A percentile compares a stretch with the other conserved stretches of the same genome.
phyloP scores from a whole-genome alignment of 2,329 filamentous ascomycete species.

The Ascochyta fabae region DNA sequence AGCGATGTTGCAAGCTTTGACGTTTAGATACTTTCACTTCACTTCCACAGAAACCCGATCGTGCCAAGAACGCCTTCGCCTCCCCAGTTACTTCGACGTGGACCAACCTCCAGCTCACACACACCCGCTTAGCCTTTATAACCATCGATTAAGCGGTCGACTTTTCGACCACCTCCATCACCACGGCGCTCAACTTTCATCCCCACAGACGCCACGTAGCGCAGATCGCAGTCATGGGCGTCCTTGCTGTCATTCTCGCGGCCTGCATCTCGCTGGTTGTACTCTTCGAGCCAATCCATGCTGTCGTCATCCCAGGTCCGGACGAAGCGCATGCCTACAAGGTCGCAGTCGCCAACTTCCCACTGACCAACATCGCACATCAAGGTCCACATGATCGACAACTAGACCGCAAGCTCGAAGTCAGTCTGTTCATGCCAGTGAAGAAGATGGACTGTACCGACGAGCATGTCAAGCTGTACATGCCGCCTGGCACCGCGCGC shows the following conservation, averaged over 20 bases:
- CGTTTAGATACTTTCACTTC: slow-evolving; percentile 6
- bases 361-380: slow-evolving; percentile 10
- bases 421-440: slow-evolving; percentile 35
- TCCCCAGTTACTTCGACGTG: neutral
- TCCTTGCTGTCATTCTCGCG: slow-evolving; percentile 1
- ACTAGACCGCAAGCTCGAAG: slow-evolving; percentile 22
- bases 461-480: slow-evolving; percentile 28
- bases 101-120: neutral
- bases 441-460: slow-evolving; percentile 14
- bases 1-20: neutral
- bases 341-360: slow-evolving; percentile 24
- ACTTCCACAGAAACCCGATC: neutral
- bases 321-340: slow-evolving; percentile 23
- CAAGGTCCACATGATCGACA: slow-evolving; percentile 12
- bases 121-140: neutral
- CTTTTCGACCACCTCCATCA: slow-evolving; percentile 5
- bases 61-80: slow-evolving; percentile 1
- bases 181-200: slow-evolving; percentile 2
- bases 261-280: neutral
- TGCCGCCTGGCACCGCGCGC: slow-evolving; percentile 25
- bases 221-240: slow-evolving; percentile 4
- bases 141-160: slow-evolving; percentile 2
- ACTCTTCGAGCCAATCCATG: slow-evolving; percentile 7
- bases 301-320: slow-evolving; percentile 23
- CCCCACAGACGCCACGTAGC: neutral